These are phyloP conservation scores for Gentiana dahurica DNA, from an alignment of 257 asterid genomes.

Conservation along the genomic window DNA sequence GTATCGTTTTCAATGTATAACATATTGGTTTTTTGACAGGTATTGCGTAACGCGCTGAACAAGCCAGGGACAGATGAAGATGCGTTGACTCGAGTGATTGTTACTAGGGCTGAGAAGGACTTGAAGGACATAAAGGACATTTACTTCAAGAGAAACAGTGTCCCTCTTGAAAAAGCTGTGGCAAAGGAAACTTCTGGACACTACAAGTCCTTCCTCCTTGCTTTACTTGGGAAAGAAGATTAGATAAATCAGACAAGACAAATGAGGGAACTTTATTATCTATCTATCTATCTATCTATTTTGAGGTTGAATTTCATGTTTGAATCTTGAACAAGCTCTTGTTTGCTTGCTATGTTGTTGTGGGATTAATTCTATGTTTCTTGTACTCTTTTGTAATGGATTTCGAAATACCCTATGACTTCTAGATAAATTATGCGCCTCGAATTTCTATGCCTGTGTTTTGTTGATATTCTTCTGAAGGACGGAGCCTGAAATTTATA, in stretches of 20 bases:
- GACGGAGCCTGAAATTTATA: no score
- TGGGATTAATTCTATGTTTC: no score
- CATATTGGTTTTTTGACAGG: conserved; percentile 10
- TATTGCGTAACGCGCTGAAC: conserved; percentile 41
- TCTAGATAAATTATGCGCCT: no score
- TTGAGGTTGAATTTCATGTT: not conserved
- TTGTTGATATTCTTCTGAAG: no score
- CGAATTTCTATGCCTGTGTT: no score
- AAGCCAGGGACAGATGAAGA: conserved; percentile 54
- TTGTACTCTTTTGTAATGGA: no score
- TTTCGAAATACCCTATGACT: no score
- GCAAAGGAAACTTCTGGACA: conserved; percentile 65
- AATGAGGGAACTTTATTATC: not conserved
- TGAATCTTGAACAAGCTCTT: not conserved
- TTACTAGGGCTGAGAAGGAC: conserved; percentile 68
- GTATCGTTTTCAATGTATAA: no score
- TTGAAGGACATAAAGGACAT: conserved; percentile 40
- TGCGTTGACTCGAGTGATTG: conserved; percentile 43
- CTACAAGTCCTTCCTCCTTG: conserved; percentile 55
- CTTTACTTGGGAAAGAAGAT: conserved; percentile 40
- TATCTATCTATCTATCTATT: no score
- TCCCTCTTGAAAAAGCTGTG: conserved; percentile 43
- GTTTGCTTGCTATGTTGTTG: no score
- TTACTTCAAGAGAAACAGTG: conserved; percentile 54
- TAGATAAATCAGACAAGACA: not conserved